A percentile compares a stretch with the other conserved stretches of the same genome.
These are phyloP conservation scores for Chytriomyces confervae DNA, from an alignment of 192 early-diverging fungal genomes.

Conservation along the genomic window DNA sequence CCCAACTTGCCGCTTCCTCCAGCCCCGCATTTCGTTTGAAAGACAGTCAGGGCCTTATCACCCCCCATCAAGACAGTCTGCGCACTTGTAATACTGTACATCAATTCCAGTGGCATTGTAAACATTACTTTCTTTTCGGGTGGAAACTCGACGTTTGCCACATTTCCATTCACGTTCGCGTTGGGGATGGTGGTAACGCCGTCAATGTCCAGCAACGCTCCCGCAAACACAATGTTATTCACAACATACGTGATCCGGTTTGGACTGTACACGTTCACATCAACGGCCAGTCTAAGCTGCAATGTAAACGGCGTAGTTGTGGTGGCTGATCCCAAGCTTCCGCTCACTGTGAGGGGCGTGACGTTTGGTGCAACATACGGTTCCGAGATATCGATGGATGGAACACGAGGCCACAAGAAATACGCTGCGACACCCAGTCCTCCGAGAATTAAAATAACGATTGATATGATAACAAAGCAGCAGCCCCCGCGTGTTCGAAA, in stretches of 20 bases:
- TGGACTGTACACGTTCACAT: slow-evolving; percentile 7
- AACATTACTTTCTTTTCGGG: background rate
- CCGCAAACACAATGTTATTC: background rate
- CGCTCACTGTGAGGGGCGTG: background rate
- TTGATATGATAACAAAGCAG: background rate
- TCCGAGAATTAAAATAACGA: slow-evolving; percentile 7
- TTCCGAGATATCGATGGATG: background rate
- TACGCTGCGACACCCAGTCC: slow-evolving; percentile 17
- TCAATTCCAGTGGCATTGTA: slow-evolving; percentile 1
- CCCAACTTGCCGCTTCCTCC: background rate
- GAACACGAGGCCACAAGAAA: slow-evolving; percentile 25
- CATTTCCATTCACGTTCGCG: slow-evolving; percentile 1
- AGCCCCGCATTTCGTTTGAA: background rate
- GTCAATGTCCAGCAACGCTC: background rate
- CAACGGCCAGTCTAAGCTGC: slow-evolving; percentile 1
- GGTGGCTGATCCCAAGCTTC: slow-evolving; percentile 3
- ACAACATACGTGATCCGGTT: slow-evolving; percentile 1
- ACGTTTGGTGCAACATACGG: background rate
- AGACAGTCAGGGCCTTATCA: background rate
- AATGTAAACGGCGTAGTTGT: background rate
- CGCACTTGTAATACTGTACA: slow-evolving; percentile 1
- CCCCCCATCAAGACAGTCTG: background rate
- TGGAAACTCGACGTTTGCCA: background rate
- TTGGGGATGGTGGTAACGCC: slow-evolving; percentile 1
- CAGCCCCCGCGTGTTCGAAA: slow-evolving; percentile 16